Conservation (phyloP, 352 stramenopile species). For the Phytopythium litorale region DNA sequence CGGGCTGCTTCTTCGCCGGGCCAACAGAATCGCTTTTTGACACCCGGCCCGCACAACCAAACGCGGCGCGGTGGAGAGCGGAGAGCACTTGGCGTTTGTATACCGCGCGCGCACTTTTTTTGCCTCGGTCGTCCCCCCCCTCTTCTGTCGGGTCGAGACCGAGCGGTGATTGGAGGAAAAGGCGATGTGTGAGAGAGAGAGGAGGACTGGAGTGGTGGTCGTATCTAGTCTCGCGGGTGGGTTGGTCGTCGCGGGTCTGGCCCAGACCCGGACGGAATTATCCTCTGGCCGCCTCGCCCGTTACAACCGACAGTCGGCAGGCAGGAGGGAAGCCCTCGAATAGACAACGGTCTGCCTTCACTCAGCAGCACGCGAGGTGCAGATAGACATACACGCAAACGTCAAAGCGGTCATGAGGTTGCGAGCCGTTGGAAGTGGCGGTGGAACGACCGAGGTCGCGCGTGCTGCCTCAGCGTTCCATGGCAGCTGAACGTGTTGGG, state of each 20-base stretch:
- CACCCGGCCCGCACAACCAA: neutral
- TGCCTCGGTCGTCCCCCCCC: neutral
- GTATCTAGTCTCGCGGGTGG: neutral
- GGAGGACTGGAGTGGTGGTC: neutral
- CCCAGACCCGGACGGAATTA: neutral
- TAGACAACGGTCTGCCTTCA: neutral
- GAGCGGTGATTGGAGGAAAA: slow-evolving; percentile 5
- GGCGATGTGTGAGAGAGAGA: neutral
- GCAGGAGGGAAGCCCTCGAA: neutral
- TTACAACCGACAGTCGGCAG: neutral
- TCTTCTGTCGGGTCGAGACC: neutral
- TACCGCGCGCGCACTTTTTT: neutral
- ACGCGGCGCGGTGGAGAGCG: neutral
- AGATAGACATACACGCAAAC: no score
- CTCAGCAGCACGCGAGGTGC: neutral
- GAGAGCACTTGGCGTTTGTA: slow-evolving; percentile 3
- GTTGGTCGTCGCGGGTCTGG: neutral
- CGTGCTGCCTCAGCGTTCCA: no score
- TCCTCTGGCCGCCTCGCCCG: neutral
- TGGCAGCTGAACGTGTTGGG: no score
- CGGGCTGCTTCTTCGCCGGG: neutral
- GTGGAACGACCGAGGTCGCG: neutral
- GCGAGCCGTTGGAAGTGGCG: neutral
- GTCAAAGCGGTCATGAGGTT: no score
- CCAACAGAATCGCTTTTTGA: slow-evolving; percentile 9